A percentile compares a stretch with the other conserved stretches of the same genome.
Conservation (phyloP, 2,329 filamentous ascomycete species). For the Nemania abortiva region DNA sequence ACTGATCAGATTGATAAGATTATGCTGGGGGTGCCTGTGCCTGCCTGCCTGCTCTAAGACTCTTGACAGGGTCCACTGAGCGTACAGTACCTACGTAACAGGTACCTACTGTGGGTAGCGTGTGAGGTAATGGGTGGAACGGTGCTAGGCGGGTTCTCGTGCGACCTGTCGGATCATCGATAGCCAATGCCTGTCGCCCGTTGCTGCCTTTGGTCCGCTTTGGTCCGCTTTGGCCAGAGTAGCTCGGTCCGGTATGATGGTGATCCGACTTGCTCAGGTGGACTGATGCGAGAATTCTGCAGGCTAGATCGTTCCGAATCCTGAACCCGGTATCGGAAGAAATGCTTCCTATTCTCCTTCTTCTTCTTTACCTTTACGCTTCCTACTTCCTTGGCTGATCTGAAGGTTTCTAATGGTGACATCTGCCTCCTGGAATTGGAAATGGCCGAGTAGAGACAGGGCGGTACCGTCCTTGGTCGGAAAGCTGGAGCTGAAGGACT, state of each 20-base stretch:
- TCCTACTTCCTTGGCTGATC: not conserved
- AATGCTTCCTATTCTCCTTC: not conserved
- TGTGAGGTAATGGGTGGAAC: not conserved
- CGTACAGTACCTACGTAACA: not conserved
- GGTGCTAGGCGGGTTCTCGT: slow-evolving; percentile 13
- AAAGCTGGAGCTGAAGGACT: too few relatives aligned
- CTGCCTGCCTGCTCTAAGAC: not conserved
- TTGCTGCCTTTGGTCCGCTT: slow-evolving; percentile 14
- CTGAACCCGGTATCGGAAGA: not conserved
- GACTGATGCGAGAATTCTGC: slow-evolving; percentile 23
- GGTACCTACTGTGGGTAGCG: not conserved
- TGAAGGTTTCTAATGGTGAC: not conserved
- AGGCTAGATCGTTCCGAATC: not conserved
- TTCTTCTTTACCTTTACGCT: not conserved
- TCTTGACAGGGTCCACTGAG: not conserved
- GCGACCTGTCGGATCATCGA: slow-evolving; percentile 7
- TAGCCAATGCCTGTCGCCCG: slow-evolving; percentile 10
- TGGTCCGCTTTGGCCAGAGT: not conserved
- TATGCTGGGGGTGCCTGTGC: slow-evolving; percentile 43
- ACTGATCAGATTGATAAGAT: slow-evolving; percentile 57
- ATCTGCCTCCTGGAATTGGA: not conserved
- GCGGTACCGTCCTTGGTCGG: too few relatives aligned
- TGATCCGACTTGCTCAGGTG: slow-evolving; percentile 2
- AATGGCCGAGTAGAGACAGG: not conserved
- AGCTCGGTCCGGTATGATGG: slow-evolving; percentile 23